Evolutionary conservation across 805 yeast species (phyloP), one percentile per base, ranked within the genome.

Genomic region (Yamadazyma paraphyllophila): DNA sequence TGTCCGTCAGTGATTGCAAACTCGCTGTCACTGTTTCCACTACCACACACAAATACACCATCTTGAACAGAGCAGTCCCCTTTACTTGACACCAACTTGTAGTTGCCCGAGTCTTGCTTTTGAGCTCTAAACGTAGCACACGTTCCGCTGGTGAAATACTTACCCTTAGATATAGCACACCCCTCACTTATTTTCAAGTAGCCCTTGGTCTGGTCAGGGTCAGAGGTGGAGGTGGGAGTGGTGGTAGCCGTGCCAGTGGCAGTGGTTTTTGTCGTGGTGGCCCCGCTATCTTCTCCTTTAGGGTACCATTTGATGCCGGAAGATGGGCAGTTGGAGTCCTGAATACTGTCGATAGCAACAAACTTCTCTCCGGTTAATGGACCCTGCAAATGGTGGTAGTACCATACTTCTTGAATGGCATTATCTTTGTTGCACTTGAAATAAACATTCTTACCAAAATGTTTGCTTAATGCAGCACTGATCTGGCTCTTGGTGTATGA

Each of bases 161-260:
- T 77, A 4, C 99, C 99, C 56, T 80, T 86, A 49, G 86, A 80
- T 57, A 91, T 92, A 47, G 91, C 67, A 65, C 96, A 88, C 7
- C 96, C 96, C 15, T 51, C 33, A 7, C 43, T 33, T 2, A 48
- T 35, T 17, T 48, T 48, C 31, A 51, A 41, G 25, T 33, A 51
- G 2, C 51, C 52, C 33, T 35, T 48, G 12, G 50, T 39, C 14
- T 38, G 27, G 15, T 44, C 36, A 2, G 50, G 51, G 10, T 16
- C 26, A 8, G 45, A 36, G 52, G 30, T 78, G 75, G 41, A 34
- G 17, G 25, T 20, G 8, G 45, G 44, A 17, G 34, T 16, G 16
- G 52, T 46, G 14, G 27, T 36, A 44, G 51, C 7, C 12, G 39
- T 15, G 36, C 33, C 52, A 20, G 78, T 36, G 20, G 31, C 27